Evolutionary conservation across 768 basidiomycete species (phyloP), one percentile per base, ranked within the genome.

Genomic region (Pleurotus tuber-regium): DNA sequence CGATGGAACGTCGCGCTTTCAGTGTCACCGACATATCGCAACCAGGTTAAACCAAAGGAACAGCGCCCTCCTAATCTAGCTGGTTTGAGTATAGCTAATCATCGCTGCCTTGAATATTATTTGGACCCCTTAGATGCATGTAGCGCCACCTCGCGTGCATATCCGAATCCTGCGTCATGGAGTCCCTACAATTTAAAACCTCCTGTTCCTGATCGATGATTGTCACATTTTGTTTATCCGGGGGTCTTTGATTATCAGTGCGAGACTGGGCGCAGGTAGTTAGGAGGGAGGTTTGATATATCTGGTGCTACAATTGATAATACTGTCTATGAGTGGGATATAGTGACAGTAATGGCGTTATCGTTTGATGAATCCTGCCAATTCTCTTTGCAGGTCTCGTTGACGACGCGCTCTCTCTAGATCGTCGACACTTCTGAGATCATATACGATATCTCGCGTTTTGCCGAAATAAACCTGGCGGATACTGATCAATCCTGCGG

Each of bases 361-460:
- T 66, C 84, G 82, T 65, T 87, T 90, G 70, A 91, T 89, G 61
- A 92, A 83, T 12, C 90, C 87, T 41, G 86, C 89, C 49, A 98
- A 77, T 68, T 98, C 95, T 59, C 88, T 92, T 72, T 97, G 91
- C 46, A 98, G 71, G 59, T 93, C 88, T 50, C 84, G 81, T 66
- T 94, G 89, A 65, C 79, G 79, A 52, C 84, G 79, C 44, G 86
- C 85, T 61, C 84, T 83, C 64, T 92, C 92, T 43, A 94, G 75
- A 59, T 96, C 92, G 43, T 89, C 89, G 29, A 90, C 72, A 56
- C 89, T 92, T 43, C 96, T 81, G 48, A 99, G 78, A 64, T 97
- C 94, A 60, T 89, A 89, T 14, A 97, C 86, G 50, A 99, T 85
- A 65, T 99, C 95, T 56, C 90, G 87, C 43, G 96, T 98, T 74